These are phyloP conservation scores for Cephalotrichum gorgonifer DNA, from an alignment of 2,329 filamentous ascomycete species.

Conservation along the genomic window DNA sequence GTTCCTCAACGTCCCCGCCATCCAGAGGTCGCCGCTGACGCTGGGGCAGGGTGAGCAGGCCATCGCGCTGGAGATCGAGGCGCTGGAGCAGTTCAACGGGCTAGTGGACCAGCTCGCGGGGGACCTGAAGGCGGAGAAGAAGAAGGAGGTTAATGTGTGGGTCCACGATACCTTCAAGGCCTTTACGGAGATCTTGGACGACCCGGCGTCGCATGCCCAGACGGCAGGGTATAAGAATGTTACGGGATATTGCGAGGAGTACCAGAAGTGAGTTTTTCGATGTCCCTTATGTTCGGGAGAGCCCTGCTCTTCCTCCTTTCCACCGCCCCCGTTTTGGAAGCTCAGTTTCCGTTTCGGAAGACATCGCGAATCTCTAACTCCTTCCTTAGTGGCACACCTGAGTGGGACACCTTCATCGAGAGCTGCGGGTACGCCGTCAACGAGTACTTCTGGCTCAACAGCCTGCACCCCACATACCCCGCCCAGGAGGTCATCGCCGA, in stretches of 20 bases:
- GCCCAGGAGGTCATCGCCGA: conserved; percentile 50
- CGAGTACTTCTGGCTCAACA: conserved; percentile 56
- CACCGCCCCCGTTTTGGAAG: background rate
- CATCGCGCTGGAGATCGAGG: conserved; percentile 25
- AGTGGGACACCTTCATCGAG: conserved; percentile 24
- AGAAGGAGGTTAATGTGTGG: conserved; percentile 35
- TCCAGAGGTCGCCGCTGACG: conserved; percentile 42
- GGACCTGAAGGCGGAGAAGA: conserved; percentile 22
- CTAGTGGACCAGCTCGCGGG: conserved; percentile 28
- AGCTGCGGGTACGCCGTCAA: conserved; percentile 45
- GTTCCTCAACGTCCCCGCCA: conserved; percentile 47
- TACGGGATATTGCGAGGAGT: conserved; percentile 42
- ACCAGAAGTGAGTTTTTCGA: conserved; percentile 36
- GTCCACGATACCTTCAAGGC: conserved; percentile 40
- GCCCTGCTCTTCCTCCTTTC: too few relatives aligned
- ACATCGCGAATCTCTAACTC: background rate
- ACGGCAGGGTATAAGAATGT: conserved; percentile 44
- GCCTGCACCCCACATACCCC: conserved; percentile 52
- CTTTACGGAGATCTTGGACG: conserved; percentile 41
- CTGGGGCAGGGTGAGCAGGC: conserved; percentile 23
- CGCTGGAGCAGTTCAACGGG: conserved; percentile 41
- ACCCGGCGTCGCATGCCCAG: conserved; percentile 36
- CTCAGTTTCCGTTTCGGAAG: background rate
- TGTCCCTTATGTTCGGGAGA: too few relatives aligned
- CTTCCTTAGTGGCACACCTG: conserved; percentile 30